phyloP scores from a whole-genome alignment of 306 rosid genomes.

The Citrullus amarus region DNA sequence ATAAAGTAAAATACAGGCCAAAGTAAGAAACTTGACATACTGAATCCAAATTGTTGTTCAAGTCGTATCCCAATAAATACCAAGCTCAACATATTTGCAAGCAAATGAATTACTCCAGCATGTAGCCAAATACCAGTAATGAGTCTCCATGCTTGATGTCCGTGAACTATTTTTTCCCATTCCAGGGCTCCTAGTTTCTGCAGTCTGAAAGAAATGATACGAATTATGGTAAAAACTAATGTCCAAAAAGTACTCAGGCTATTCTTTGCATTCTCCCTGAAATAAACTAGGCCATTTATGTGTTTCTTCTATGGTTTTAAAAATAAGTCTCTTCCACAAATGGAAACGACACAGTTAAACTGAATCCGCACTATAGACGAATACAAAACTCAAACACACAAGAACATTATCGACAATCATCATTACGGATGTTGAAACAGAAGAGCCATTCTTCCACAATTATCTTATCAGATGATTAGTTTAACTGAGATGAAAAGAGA shows the following conservation, averaged over 20 bases:
- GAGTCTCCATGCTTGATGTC: constrained; percentile 13
- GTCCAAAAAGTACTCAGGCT: neutral
- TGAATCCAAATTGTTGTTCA: constrained; percentile 9
- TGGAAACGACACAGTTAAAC: neutral
- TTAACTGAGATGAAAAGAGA: neutral
- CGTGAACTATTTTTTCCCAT: constrained; percentile 13
- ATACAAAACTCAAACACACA: neutral
- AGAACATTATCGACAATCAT: neutral
- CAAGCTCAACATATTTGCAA: constrained; percentile 14
- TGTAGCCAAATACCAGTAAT: constrained; percentile 9
- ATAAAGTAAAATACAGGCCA: neutral
- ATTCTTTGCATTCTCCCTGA: neutral
- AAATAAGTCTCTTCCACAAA: neutral
- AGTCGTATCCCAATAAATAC: constrained; percentile 10
- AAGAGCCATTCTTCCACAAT: neutral
- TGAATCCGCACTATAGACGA: neutral
- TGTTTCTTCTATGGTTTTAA: neutral
- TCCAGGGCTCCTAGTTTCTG: constrained; percentile 10
- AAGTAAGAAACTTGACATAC: neutral
- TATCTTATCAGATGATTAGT: neutral
- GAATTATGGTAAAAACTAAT: neutral
- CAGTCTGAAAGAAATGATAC: neutral
- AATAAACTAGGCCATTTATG: neutral
- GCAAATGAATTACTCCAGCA: constrained; percentile 12
- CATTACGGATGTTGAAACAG: neutral